Evolutionary conservation across 2,329 filamentous ascomycete species (phyloP).

Genomic region (Beauveria medogensis): DNA sequence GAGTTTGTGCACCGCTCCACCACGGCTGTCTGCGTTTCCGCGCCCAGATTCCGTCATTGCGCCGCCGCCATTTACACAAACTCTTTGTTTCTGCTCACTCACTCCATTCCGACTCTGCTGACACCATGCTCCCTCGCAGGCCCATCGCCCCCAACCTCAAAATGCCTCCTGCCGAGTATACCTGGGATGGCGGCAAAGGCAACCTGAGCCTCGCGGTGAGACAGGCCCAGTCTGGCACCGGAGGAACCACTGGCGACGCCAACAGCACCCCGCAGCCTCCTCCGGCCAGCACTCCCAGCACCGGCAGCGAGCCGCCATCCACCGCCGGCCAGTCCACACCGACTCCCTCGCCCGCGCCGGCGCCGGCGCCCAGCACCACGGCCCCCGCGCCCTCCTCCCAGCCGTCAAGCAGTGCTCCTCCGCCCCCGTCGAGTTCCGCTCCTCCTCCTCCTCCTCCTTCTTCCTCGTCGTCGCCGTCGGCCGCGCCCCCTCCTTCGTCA

Average conservation of each 20-base stretch:
- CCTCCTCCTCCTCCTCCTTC: neutral
- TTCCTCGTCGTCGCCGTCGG: neutral
- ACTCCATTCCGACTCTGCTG: neutral
- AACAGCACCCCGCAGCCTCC: neutral
- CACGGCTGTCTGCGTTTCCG: neutral
- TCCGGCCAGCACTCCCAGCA: neutral
- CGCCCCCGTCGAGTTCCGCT: neutral
- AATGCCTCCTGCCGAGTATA: slow-evolving; percentile 2
- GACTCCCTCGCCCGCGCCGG: neutral
- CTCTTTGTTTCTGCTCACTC: neutral
- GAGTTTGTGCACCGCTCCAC: slow-evolving; percentile 2
- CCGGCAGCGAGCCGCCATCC: neutral
- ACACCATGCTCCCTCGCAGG: neutral
- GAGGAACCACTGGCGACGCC: neutral
- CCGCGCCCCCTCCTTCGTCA: neutral
- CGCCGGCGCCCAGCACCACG: neutral
- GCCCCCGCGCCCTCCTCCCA: neutral
- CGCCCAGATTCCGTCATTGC: neutral
- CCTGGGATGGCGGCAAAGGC: neutral
- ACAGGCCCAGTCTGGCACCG: neutral
- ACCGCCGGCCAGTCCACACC: neutral
- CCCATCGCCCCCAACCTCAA: neutral
- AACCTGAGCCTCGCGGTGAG: neutral
- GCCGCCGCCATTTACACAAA: neutral
- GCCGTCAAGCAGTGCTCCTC: neutral